Percentiles rank a stretch among this genome's conserved stretches.
These are phyloP conservation scores for Colletotrichum horii DNA, from an alignment of 2,329 filamentous ascomycete genomes.

Conservation along the genomic window DNA sequence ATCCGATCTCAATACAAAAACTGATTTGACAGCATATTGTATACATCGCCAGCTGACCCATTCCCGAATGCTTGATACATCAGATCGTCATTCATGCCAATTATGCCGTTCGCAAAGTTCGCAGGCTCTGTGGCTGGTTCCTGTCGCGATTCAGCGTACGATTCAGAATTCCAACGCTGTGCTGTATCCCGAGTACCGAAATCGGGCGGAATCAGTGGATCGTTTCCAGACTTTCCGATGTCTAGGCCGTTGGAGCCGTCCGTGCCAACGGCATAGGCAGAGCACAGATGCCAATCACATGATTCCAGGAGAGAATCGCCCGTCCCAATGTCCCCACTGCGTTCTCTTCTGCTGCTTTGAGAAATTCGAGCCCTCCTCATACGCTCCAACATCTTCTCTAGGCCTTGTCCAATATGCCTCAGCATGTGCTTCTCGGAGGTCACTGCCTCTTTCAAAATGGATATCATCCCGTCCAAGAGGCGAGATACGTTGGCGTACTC, in stretches of 20 bases:
- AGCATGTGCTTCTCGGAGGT: slow-evolving; percentile 40
- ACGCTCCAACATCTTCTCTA: slow-evolving; percentile 37
- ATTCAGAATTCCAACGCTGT: background rate
- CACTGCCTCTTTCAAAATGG: slow-evolving; percentile 31
- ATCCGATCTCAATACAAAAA: background rate
- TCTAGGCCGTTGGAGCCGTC: fast-evolving
- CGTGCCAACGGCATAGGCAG: fast-evolving
- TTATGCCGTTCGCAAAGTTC: slow-evolving; percentile 22
- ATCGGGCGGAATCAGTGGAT: fast-evolving
- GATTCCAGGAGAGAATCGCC: background rate
- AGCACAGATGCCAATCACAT: background rate
- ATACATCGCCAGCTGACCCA: slow-evolving; percentile 27
- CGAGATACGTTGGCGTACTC: slow-evolving; percentile 34
- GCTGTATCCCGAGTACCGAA: background rate
- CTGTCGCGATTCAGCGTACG: background rate
- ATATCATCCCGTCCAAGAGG: slow-evolving; percentile 35
- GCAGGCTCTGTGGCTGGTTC: background rate
- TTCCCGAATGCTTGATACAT: slow-evolving; percentile 33
- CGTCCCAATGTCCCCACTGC: fast-evolving
- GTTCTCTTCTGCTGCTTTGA: background rate
- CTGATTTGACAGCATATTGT: slow-evolving; percentile 22
- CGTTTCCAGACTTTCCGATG: fast-evolving
- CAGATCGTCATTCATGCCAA: slow-evolving; percentile 28
- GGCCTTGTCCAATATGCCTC: slow-evolving; percentile 38
- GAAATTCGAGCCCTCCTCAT: background rate